Evolutionary conservation across 805 yeast genomes (phyloP).

Genomic region (Candida manassasensis): DNA sequence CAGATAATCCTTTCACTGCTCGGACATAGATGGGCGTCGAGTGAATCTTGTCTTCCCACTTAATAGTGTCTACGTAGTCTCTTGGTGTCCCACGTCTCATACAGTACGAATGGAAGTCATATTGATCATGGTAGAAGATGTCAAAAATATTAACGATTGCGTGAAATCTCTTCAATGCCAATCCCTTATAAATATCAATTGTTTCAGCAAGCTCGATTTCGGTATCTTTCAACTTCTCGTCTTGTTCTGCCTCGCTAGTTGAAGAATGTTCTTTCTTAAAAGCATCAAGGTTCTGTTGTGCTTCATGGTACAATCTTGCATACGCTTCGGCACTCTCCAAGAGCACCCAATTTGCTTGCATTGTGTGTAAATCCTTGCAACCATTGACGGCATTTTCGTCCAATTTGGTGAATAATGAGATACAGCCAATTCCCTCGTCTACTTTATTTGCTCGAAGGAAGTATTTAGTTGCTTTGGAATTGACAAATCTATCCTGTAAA

Average conservation of each 20-base stretch:
- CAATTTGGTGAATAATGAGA: constrained; percentile 73
- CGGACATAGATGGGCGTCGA: constrained; percentile 68
- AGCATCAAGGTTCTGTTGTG: constrained; percentile 14
- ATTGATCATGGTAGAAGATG: constrained; percentile 76
- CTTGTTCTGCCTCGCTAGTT: constrained; percentile 24
- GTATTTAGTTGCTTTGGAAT: constrained; percentile 83
- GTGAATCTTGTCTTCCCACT: constrained; percentile 79
- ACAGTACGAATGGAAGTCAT: constrained; percentile 92
- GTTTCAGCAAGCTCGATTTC: constrained; percentile 36
- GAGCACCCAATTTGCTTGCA: constrained; percentile 92
- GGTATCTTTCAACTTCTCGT: constrained; percentile 8
- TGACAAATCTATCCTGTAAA: constrained; percentile 86
- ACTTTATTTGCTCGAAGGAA: constrained; percentile 69
- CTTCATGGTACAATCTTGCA: constrained; percentile 46
- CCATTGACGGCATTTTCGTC: constrained; percentile 82
- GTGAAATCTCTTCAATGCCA: constrained; percentile 74
- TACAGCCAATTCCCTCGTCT: constrained; percentile 67
- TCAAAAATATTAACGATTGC: constrained; percentile 65
- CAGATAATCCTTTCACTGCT: constrained; percentile 60
- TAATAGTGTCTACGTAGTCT: constrained; percentile 68
- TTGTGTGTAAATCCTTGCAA: constrained; percentile 74
- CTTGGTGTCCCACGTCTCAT: constrained; percentile 87
- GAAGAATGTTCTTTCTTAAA: constrained; percentile 12
- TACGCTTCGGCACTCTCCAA: constrained; percentile 83
- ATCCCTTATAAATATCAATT: constrained; percentile 49